A percentile compares a stretch with the other conserved stretches of the same genome.
Conservation (phyloP, 1,139 yeast genomes). For the Barnettozyma hawaiiensis region DNA sequence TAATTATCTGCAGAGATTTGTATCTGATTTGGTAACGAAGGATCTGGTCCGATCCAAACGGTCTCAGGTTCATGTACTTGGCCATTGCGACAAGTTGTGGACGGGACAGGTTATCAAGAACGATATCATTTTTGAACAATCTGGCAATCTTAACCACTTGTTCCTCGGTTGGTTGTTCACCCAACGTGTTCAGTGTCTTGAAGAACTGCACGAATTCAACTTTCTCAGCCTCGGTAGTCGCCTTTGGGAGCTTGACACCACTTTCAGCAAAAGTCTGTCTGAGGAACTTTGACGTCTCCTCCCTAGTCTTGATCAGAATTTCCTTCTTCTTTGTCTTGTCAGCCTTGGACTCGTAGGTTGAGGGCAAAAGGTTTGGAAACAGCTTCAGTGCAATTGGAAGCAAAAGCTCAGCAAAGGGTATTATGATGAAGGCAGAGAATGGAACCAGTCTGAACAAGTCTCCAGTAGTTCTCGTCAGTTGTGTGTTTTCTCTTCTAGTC, state of each 20-base stretch:
- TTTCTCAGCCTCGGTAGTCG: constrained; percentile 64
- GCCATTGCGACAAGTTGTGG: constrained; percentile 94
- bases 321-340: constrained; percentile 68
- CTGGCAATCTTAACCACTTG: constrained; percentile 78
- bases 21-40: constrained; percentile 91
- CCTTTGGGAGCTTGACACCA: constrained; percentile 57
- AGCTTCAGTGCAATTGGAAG: constrained; percentile 84
- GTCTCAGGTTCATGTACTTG: constrained; percentile 84
- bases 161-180: constrained; percentile 60
- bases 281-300: constrained; percentile 74
- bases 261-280: constrained; percentile 71
- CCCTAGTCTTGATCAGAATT: constrained; percentile 67
- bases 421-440: constrained; percentile 80
- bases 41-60: constrained; percentile 91
- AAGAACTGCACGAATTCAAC: constrained; percentile 76
- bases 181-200: constrained; percentile 53
- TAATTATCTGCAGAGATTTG: constrained; percentile 79
- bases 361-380: constrained; percentile 90
- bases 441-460: constrained; percentile 90
- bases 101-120: constrained; percentile 86
- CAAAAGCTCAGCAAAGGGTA: constrained; percentile 92
- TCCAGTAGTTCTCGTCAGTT: constrained; percentile 77
- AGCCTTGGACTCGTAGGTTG: constrained; percentile 80
- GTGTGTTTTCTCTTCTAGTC: constrained; percentile 85
- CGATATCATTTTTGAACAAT: constrained; percentile 88